phyloP scores from a whole-genome alignment of 2,329 filamentous ascomycete species.

The Colletotrichum sp. region DNA sequence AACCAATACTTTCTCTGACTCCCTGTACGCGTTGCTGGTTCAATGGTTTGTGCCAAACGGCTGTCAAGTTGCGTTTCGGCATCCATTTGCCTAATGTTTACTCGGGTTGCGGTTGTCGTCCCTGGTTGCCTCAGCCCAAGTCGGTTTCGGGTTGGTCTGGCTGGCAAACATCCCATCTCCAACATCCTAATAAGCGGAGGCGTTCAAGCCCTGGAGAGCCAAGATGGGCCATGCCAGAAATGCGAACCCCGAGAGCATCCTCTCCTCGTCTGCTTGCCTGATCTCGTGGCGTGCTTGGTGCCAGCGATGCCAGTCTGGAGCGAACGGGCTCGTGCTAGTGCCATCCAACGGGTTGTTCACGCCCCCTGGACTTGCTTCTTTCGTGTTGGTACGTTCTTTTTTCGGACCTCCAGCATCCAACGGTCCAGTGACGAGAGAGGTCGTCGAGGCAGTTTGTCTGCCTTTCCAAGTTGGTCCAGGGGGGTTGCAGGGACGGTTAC shows the following conservation, averaged over 20 bases:
- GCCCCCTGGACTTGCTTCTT: slow-evolving; percentile 8
- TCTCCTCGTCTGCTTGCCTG: background rate
- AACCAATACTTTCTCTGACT: background rate
- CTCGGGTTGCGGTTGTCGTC: background rate
- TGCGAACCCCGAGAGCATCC: background rate
- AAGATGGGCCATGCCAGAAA: background rate
- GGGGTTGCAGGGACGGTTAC: background rate
- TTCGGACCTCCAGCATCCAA: background rate
- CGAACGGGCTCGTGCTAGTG: background rate
- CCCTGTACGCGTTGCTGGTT: background rate
- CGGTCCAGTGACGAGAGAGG: background rate
- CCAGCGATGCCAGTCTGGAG: background rate
- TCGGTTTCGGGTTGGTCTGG: background rate
- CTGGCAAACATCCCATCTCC: background rate
- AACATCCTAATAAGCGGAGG: background rate
- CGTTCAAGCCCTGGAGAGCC: slow-evolving; percentile 1
- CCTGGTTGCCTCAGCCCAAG: background rate
- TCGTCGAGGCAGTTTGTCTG: background rate
- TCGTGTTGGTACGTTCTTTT: background rate
- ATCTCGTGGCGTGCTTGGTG: background rate
- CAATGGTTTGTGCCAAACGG: background rate
- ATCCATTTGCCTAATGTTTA: background rate
- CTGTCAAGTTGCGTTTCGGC: background rate
- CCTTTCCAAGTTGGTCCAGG: background rate
- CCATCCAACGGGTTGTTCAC: slow-evolving; percentile 1